Base-by-base conservation (phyloP, 331 rosid genomes). In the Telfairia occidentalis region DNA sequence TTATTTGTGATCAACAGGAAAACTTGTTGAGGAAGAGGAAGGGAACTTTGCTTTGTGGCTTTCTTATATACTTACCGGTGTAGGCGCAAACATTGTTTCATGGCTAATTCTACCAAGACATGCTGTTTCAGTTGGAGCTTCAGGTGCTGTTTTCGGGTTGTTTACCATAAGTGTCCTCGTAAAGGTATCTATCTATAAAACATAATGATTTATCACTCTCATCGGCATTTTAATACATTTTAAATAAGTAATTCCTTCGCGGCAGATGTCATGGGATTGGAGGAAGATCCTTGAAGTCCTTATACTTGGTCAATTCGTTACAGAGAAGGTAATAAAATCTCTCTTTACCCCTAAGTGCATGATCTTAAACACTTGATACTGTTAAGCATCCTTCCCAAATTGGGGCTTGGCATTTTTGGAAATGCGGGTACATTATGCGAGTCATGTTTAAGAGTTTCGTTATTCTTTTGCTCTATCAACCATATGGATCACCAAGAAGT, bases 1-100 rank as follows among this genome's bases (percentile, higher is more conserved):
- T n/a, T n/a, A 61, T 73, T 19, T 71, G 64, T 24, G 29, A 7
- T 9, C 64, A 21, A 85, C 86, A 90, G 97, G 97, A 60, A 95
- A 92, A 83, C 96, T 95, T 54, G 97, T 92, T 87, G 98, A 95
- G 78, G 98, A 95, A 83, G 98, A 95, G 92, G 98, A 90, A 83
- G 98, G 98, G 15, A 95, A 81, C 81, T 86, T 95, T 61, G 96
- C 90, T 24, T 76, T 95, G 90, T 95, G 98, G 96, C 78, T 91
- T 63, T 88, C 92, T 75, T 95, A 95, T 85, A 88, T 90, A 83
- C 89, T 91, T 76, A 95, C 96, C 0, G 96, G 97, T 49, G 92
- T 87, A 73, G 98, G 97, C 82, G 96, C 96, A 79, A 95, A 95
- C 85, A 86, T 95, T 77, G 98, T 95, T 60, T 95, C 96, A 0